Evolutionary conservation across 2,329 filamentous ascomycete species (phyloP), one percentile per base, ranked within the genome.

Genomic region (Scorias spongiosa): DNA sequence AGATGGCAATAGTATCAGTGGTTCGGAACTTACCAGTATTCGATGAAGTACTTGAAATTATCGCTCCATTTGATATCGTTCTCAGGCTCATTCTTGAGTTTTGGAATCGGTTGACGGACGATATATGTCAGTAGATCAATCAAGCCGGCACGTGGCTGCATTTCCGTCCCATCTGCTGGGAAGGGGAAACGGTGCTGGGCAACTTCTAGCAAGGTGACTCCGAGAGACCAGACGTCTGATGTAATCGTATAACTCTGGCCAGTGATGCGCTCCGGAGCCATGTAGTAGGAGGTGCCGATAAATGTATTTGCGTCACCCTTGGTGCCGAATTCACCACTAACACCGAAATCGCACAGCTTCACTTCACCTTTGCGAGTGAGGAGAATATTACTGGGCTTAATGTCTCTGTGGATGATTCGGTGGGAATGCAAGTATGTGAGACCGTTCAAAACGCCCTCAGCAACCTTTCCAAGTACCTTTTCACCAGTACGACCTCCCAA

Each of bases 301-400:
- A 98, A 98, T 0, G 91, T 98, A 63, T 96, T 95, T 51, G 91
- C 91, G 61, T 96, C 91, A 43, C 91, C 91, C 64, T 98, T 96
- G 41, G 91, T 98, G 51, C 91, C 93, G 59, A 96, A 96, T 63
- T 96, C 91, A 52, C 91, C 91, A 46, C 84, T 93, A 40, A 98
- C 91, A 54, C 91, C 91, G 61, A 98, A 98, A 66, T 98, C 91
- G 67, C 91, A 98, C 12, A 98, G 77, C 67, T 98, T 98, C 51
- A 98, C 89, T 55, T 93, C 84, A 29, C 91, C 91, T 52, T 84
- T 80, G 48, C 89, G 82, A 60, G 87, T 94, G 28, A 98, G 74
- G 17, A 98, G 74, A 54, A 98, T 96, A 62, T 98, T 98, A 49
- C 84, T 93, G 1, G 91, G 91, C 65, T 98, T 98, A 70, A 98